phyloP scores from a whole-genome alignment of 345 rosid genomes.

The Salix suchowensis region DNA sequence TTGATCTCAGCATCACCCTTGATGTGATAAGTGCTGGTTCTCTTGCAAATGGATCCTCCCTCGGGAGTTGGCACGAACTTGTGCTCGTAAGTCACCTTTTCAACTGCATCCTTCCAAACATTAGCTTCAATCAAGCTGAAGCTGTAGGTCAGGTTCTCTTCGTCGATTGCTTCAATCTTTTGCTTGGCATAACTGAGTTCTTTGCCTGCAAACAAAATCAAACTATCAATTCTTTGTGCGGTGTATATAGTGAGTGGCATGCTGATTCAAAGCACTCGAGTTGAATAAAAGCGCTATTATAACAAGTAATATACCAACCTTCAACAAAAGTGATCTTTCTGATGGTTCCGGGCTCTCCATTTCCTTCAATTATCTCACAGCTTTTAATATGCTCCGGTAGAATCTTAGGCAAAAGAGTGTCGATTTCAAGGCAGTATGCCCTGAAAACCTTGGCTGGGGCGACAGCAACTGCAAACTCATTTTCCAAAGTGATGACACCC shows the following conservation, averaged over 20 bases:
- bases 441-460: neutral
- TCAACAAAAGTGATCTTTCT: neutral
- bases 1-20: neutral
- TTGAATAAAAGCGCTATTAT: too few species aligned
- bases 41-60: slow-evolving; percentile 2
- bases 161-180: neutral
- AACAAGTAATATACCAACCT: neutral
- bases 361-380: neutral
- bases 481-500: neutral
- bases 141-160: neutral
- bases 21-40: neutral
- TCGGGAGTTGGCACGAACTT: neutral
- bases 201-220: neutral
- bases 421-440: neutral
- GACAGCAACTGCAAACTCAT: neutral
- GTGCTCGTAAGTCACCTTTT: neutral
- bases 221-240: too few species aligned
- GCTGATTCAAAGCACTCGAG: too few species aligned
- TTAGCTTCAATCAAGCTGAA: neutral
- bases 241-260: neutral
- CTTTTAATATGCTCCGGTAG: neutral
- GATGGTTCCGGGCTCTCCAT: slow-evolving; percentile 1
- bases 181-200: neutral
- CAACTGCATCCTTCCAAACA: neutral
- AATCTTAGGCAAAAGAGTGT: neutral